Conservation (phyloP, 768 basidiomycete species). For the Suillus luteus region DNA sequence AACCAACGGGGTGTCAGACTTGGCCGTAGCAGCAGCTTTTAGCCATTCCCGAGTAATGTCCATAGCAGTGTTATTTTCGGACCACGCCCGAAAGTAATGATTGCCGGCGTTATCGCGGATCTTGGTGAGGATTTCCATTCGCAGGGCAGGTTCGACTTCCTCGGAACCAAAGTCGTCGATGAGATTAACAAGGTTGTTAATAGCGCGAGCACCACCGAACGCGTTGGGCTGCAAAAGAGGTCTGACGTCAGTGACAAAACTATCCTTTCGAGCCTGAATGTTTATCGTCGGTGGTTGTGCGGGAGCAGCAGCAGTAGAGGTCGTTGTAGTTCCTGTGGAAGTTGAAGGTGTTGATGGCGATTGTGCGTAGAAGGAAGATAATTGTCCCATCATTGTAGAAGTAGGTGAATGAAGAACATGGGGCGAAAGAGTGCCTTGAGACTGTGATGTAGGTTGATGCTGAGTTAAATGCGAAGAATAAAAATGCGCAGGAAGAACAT, state of each 20-base stretch:
- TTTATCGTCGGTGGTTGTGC: slow-evolving; percentile 36
- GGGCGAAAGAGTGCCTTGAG: slow-evolving; percentile 70
- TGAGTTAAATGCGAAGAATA: slow-evolving; percentile 31
- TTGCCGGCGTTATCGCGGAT: slow-evolving; percentile 84
- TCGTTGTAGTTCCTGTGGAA: slow-evolving; percentile 13
- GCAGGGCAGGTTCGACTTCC: slow-evolving; percentile 65
- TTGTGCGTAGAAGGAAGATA: slow-evolving; percentile 41
- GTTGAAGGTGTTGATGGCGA: slow-evolving; percentile 31
- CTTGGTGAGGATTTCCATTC: slow-evolving; percentile 76
- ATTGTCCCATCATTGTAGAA: slow-evolving; percentile 31
- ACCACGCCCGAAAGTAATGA: slow-evolving; percentile 87
- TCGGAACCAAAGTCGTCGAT: slow-evolving; percentile 61
- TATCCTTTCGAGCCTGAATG: slow-evolving; percentile 56
- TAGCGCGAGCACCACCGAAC: slow-evolving; percentile 72
- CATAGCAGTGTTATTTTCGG: slow-evolving; percentile 73
- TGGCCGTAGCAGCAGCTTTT: slow-evolving; percentile 63
- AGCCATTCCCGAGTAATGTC: slow-evolving; percentile 83
- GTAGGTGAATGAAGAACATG: slow-evolving; percentile 67
- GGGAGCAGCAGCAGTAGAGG: slow-evolving; percentile 31
- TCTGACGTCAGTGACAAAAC: slow-evolving; percentile 52
- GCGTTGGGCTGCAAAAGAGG: slow-evolving; percentile 58
- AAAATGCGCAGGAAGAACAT: slow-evolving; percentile 40
- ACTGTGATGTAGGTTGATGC: slow-evolving; percentile 30
- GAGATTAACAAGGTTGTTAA: slow-evolving; percentile 56
- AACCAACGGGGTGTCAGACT: slow-evolving; percentile 53